Evolutionary conservation across 1,284 basidiomycete species (phyloP), one percentile per base, ranked within the genome.

Genomic region (Tilletia caries): DNA sequence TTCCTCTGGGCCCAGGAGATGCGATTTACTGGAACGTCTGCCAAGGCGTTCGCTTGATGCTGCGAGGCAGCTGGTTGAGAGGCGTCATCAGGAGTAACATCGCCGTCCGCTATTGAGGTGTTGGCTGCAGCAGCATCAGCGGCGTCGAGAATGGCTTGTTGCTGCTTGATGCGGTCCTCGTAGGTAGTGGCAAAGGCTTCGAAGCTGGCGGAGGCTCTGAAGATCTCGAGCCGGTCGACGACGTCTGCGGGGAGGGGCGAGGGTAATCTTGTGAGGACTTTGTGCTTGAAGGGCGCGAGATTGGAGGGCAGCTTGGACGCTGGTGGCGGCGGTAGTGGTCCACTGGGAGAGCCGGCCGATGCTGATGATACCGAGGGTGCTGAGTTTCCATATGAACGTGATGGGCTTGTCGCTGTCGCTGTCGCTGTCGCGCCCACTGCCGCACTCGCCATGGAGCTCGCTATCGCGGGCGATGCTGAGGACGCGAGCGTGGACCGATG

Each of bases 241-340:
- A 74, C 73, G 48, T 76, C 75, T 32, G 71, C 70, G 41, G 75
- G 75, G 43, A 76, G 67, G 2, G 75, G 75, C 1, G 75, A 74
- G 15, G 75, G 75, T 29, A 76, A 60, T 13, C 70, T 71, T 34
- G 73, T 76, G 64, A 74, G 23, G 25, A 8, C n/a, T 18, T 32
- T 27, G 10, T 20, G 23, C 8, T 60, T 32, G 25, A 27, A 27
- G 15, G 54, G 25, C 10, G 27, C 6, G 23, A 60, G 25, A 20
- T 18, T 12, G 54, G 54, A 50, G 8, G 54, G 29, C 27, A 25
- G 8, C 20, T 15, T 18, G 13, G 54, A 32, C n/a, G 54, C 8
- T 29, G 54, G 54, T 33, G 54, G 71, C 12, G 54, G 54, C 20
- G 54, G 71, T 15, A 71, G 73, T 4, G 73, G 70, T 65, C 68